Conservation (phyloP, 257 asterid species). For the Mentha longifolia region DNA sequence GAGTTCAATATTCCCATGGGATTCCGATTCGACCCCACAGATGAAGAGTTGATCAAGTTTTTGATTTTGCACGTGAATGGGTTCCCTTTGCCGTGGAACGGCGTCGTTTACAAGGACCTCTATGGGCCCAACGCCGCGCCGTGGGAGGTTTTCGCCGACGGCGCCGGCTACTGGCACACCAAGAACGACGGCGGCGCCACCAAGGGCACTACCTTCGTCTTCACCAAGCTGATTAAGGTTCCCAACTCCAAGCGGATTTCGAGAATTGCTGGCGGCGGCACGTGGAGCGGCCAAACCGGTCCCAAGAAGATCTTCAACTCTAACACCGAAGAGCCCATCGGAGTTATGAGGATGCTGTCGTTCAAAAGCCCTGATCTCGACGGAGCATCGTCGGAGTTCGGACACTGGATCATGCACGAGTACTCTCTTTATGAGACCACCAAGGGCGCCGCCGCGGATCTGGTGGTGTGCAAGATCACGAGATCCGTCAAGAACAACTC, state of each 20-base stretch:
- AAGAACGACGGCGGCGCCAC: neutral
- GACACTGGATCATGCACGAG: conserved; percentile 9
- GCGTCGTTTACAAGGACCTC: neutral
- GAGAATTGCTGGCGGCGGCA: neutral
- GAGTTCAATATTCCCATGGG: neutral
- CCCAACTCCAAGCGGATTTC: neutral
- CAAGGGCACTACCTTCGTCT: neutral
- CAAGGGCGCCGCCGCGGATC: neutral
- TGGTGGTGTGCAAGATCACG: neutral
- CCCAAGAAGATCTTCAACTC: neutral
- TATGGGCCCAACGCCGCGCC: neutral
- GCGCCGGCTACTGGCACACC: neutral
- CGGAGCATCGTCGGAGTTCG: neutral
- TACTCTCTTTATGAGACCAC: neutral
- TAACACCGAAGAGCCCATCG: neutral
- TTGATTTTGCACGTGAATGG: neutral
- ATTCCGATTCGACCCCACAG: neutral
- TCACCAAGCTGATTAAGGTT: neutral
- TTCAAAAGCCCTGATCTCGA: neutral
- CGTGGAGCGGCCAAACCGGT: neutral
- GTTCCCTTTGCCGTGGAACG: neutral
- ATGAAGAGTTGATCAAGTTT: neutral
- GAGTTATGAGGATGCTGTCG: neutral
- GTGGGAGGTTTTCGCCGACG: neutral
- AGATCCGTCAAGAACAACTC: neutral